phyloP scores from a whole-genome alignment of 176 grass and related monocot species.

The Panicum miliaceum region DNA sequence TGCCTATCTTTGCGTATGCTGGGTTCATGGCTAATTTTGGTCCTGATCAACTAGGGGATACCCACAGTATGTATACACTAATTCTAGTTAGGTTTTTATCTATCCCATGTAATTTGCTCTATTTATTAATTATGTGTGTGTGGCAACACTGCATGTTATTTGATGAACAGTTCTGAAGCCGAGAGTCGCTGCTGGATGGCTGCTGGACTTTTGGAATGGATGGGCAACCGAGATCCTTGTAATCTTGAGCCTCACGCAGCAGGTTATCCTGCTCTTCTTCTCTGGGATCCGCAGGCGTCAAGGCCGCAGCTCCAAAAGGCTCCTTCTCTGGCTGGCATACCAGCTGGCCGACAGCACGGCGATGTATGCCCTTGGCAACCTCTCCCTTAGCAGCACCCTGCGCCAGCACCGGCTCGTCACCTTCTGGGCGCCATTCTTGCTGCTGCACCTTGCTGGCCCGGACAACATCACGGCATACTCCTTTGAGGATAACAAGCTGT shows the following conservation, averaged over 20 bases:
- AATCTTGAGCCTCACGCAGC: conserved; percentile 8
- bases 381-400: background rate
- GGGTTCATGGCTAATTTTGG: background rate
- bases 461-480: conserved; percentile 56
- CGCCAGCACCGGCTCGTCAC: background rate
- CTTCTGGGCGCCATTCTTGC: conserved; percentile 47
- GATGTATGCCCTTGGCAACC: conserved; percentile 34
- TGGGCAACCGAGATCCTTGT: background rate
- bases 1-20: background rate
- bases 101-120: background rate
- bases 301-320: background rate
- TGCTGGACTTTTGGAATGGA: background rate
- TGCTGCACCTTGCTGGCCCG: conserved; percentile 49
- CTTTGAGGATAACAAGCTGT: conserved; percentile 45
- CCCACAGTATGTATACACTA: background rate
- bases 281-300: background rate
- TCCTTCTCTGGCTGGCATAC: conserved; percentile 51
- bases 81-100: background rate
- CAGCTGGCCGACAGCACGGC: conserved; percentile 43
- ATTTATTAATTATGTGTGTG: background rate
- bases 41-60: background rate
- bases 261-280: background rate
- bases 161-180: conserved; percentile 8
- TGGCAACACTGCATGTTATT: background rate
- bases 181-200: background rate